Conservation (phyloP, 352 stramenopile species). For the Globisporangium alternatum region DNA sequence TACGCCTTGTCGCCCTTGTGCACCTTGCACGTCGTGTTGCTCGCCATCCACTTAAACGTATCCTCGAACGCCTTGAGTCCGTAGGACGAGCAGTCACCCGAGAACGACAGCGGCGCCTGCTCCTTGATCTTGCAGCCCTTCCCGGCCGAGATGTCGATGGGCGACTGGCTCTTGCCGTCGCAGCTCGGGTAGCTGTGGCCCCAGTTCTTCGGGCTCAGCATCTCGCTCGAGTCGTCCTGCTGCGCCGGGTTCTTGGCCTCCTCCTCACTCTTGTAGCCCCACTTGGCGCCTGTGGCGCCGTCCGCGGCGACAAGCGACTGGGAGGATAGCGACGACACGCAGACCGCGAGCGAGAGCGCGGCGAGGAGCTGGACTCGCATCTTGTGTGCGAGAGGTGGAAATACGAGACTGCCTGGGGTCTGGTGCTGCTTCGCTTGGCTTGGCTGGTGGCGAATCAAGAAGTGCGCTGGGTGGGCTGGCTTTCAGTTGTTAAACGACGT, state of each 20-base stretch:
- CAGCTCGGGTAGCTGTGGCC: constrained; percentile 18
- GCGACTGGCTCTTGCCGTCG: constrained; percentile 17
- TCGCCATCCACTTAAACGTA: constrained; percentile 17
- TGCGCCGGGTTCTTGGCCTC: constrained; percentile 3
- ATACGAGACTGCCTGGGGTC: neutral
- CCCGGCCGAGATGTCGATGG: constrained; percentile 13
- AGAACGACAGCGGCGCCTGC: constrained; percentile 14
- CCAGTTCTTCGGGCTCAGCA: constrained; percentile 15
- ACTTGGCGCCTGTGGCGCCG: constrained; percentile 6
- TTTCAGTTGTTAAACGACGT: neutral
- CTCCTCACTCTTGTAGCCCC: constrained; percentile 12
- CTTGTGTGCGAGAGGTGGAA: neutral
- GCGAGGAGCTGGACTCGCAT: constrained; percentile 11
- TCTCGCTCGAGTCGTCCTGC: constrained; percentile 5
- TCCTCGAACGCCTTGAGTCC: constrained; percentile 14
- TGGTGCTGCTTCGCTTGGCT: neutral
- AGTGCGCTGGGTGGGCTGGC: neutral
- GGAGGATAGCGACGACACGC: neutral
- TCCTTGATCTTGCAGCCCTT: constrained; percentile 6
- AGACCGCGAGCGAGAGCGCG: constrained; percentile 7
- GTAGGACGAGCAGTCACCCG: constrained; percentile 17
- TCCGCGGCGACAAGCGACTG: neutral
- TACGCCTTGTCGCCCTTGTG: constrained; percentile 23
- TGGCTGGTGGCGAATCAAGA: neutral
- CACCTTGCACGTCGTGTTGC: constrained; percentile 14